Evolutionary conservation across 1,284 basidiomycete genomes (phyloP).

Genomic region (Pyrrhoderma lamaoense): DNA sequence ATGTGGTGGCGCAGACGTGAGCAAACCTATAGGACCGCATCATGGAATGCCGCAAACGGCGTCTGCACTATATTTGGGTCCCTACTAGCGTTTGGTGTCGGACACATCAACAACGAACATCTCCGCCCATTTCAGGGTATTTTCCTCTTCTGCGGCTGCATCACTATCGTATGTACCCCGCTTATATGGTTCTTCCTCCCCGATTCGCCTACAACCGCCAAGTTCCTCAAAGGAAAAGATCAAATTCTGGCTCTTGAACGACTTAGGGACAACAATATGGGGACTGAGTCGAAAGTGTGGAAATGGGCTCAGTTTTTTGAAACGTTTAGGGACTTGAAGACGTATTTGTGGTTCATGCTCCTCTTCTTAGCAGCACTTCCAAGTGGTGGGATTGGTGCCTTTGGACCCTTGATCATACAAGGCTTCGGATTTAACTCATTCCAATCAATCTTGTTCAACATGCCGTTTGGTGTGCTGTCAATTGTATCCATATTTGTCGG

Average conservation of each 20-base stretch:
- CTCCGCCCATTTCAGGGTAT: slow-evolving; percentile 30
- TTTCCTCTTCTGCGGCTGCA: slow-evolving; percentile 42
- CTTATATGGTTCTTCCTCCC: slow-evolving; percentile 21
- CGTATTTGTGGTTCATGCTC: slow-evolving; percentile 37
- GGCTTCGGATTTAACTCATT: slow-evolving; percentile 30
- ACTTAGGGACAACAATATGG: slow-evolving; percentile 35
- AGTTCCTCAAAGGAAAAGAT: slow-evolving; percentile 8
- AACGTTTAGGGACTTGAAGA: slow-evolving; percentile 35
- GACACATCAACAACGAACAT: slow-evolving; percentile 29
- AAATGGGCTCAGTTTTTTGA: slow-evolving; percentile 41
- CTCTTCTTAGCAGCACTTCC: slow-evolving; percentile 37
- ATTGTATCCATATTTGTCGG: slow-evolving; percentile 34
- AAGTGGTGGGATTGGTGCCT: slow-evolving; percentile 34
- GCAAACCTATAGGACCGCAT: slow-evolving; percentile 36
- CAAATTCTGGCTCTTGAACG: slow-evolving; percentile 36
- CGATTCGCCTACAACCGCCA: slow-evolving; percentile 13
- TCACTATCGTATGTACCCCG: slow-evolving; percentile 21
- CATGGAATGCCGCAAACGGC: slow-evolving; percentile 27
- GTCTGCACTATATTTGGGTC: slow-evolving; percentile 28
- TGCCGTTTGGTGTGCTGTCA: slow-evolving; percentile 42
- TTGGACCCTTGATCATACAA: slow-evolving; percentile 39
- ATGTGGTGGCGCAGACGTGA: slow-evolving; percentile 42
- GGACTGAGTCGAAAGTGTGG: slow-evolving; percentile 38
- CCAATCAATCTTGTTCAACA: slow-evolving; percentile 40
- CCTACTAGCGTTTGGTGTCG: slow-evolving; percentile 34